phyloP scores from a whole-genome alignment of 768 basidiomycete genomes.

The Saitozyma podzolica region DNA sequence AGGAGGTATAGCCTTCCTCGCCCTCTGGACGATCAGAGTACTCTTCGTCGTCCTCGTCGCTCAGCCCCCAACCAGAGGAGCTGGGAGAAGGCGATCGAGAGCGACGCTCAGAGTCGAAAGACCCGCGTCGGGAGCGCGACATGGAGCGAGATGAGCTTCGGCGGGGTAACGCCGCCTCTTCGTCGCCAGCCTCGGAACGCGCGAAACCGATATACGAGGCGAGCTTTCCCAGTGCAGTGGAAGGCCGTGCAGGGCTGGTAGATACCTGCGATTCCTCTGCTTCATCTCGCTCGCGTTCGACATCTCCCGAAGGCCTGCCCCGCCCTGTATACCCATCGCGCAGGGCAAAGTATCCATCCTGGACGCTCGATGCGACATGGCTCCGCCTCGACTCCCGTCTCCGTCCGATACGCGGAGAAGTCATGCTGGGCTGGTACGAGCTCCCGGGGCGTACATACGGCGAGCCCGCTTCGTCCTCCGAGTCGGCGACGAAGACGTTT shows the following conservation, averaged over 20 bases:
- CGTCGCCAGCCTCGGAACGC: slow-evolving; percentile 31
- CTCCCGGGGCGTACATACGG: slow-evolving; percentile 6
- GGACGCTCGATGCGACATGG: slow-evolving; percentile 6
- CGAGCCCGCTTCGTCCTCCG: slow-evolving; percentile 36
- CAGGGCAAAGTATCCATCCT: slow-evolving; percentile 29
- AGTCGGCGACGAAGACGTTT: slow-evolving; percentile 37
- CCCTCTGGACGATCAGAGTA: slow-evolving; percentile 39
- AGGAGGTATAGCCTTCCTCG: slow-evolving; percentile 50
- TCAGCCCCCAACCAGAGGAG: slow-evolving; percentile 51
- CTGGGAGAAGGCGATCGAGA: slow-evolving; percentile 22
- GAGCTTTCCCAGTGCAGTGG: slow-evolving; percentile 32
- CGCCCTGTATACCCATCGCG: background rate
- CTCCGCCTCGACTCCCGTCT: slow-evolving; percentile 23
- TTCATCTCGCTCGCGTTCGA: slow-evolving; percentile 7
- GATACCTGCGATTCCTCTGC: background rate
- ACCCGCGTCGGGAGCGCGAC: slow-evolving; percentile 33
- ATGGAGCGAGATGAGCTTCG: slow-evolving; percentile 21
- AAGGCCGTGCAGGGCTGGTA: slow-evolving; percentile 25
- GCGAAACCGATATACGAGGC: slow-evolving; percentile 44
- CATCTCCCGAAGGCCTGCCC: slow-evolving; percentile 5
- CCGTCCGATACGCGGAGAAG: slow-evolving; percentile 8
- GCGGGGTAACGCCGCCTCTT: slow-evolving; percentile 25
- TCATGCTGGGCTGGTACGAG: slow-evolving; percentile 7
- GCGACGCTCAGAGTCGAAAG: slow-evolving; percentile 18
- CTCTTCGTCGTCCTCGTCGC: slow-evolving; percentile 39